Conservation (phyloP, 106 monocot species). For the Dendrobium nobile region DNA sequence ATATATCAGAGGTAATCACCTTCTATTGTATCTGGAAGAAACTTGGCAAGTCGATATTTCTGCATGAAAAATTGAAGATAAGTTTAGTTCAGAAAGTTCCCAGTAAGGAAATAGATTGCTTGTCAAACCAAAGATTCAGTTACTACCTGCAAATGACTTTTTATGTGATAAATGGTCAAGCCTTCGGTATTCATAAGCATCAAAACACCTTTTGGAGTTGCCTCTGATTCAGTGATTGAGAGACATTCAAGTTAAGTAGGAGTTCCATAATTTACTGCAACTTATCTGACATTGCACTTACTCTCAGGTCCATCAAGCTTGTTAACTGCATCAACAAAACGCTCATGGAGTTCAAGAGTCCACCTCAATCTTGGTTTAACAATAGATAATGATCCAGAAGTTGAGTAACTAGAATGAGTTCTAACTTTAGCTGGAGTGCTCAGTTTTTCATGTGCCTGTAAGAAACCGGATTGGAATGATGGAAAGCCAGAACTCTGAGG, state of each 20-base stretch:
- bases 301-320: slow-evolving; percentile 90
- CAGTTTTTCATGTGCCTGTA: slow-evolving; percentile 14
- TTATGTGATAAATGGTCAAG: slow-evolving; percentile 89
- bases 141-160: slow-evolving; percentile 90
- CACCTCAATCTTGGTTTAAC: slow-evolving; percentile 78
- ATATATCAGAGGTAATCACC: slow-evolving; percentile 33
- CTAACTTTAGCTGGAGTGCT: slow-evolving; percentile 19
- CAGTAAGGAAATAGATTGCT: background rate
- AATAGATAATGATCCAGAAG: slow-evolving; percentile 18
- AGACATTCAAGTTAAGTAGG: background rate
- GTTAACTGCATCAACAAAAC: slow-evolving; percentile 80
- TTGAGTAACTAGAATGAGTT: slow-evolving; percentile 24
- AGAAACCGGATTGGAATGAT: slow-evolving; percentile 15
- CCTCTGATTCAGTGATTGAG: slow-evolving; percentile 40
- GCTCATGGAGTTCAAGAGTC: slow-evolving; percentile 83
- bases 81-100: background rate
- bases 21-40: slow-evolving; percentile 76
- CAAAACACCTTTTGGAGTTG: slow-evolving; percentile 88
- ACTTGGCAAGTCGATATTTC: slow-evolving; percentile 86
- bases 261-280: background rate
- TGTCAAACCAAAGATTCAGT: background rate
- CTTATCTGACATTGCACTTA: slow-evolving; percentile 20
- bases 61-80: slow-evolving; percentile 22
- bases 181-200: slow-evolving; percentile 92
- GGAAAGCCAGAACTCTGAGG: slow-evolving; percentile 26